phyloP scores from a whole-genome alignment of 768 basidiomycete species.

The Dioszegia hungarica region DNA sequence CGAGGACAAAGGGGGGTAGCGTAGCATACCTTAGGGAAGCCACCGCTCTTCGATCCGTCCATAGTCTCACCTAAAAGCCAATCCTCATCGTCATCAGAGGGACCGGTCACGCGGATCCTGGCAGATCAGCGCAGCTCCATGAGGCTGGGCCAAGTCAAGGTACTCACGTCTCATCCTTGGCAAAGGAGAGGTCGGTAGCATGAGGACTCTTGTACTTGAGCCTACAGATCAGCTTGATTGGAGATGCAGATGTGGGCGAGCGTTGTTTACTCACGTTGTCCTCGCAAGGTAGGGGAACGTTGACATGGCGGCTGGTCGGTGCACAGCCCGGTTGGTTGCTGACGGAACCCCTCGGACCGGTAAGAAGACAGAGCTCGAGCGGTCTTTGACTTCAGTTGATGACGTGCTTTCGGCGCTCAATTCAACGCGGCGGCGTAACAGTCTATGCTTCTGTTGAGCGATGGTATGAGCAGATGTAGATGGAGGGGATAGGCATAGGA shows the following conservation, averaged over 20 bases:
- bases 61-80: slow-evolving; percentile 46
- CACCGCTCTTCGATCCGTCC: slow-evolving; percentile 42
- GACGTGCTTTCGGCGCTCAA: not conserved
- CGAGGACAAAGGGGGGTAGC: not conserved
- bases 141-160: not conserved
- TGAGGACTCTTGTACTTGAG: slow-evolving; percentile 48
- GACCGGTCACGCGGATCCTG: slow-evolving; percentile 46
- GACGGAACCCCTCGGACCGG: too few relatives aligned
- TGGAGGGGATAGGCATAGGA: too few relatives aligned
- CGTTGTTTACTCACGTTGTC: slow-evolving; percentile 45
- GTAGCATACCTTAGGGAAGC: slow-evolving; percentile 44
- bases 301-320: slow-evolving; percentile 16
- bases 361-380: not conserved
- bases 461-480: too few relatives aligned
- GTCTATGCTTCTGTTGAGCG: too few relatives aligned
- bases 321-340: too few relatives aligned
- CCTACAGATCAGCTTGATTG: slow-evolving; percentile 12
- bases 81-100: slow-evolving; percentile 44
- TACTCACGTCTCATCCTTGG: slow-evolving; percentile 47
- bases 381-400: not conserved
- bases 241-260: not conserved
- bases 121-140: not conserved
- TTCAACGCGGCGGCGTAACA: too few relatives aligned
- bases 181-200: slow-evolving; percentile 46
- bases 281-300: slow-evolving; percentile 45